Evolutionary conservation across 768 basidiomycete species (phyloP), one percentile per base, ranked within the genome.

Genomic region (Amanita pseudoporphyria): DNA sequence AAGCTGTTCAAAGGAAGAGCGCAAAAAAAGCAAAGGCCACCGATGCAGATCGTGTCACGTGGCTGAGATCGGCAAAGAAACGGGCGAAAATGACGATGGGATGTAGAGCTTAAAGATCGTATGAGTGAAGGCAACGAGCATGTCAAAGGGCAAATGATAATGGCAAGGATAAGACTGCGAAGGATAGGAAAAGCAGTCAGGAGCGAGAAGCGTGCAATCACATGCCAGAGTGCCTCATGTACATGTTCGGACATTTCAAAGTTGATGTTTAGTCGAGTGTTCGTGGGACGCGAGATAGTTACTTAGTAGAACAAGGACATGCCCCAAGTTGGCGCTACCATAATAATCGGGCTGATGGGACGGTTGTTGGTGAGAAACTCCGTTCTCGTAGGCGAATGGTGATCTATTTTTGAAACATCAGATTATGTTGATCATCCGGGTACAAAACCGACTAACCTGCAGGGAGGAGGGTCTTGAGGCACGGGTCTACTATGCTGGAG

Each of bases 11-110:
- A 93, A 93, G 64, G 86, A 89, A 18, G 88, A 86, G 54, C 78
- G 95, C 52, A n/a, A 96, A 94, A 70, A 71, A 77, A 37, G 78
- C 71, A 53, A 99, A 99, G 66, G 74, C 82, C 2, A 60, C 74
- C 18, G 84, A 98, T 63, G 73, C 81, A 1, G 89, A 88, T 52
- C 82, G 95, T 22, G 71, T 91, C 36, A 86, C 84, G 36, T 71
- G 95, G n/a, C n/a, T n/a, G 42, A 73, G 95, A 51, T 61, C 93
- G 64, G 91, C 88, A 36, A 96, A 97, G 79, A 96, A 96, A 68
- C 86, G 85, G 65, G 76, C 81, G 31, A 72, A 83, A 55, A 74
- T 72, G 56, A 62, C 71, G 33, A 71, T 86, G 61, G 63, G 53
- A n/a, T n/a, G n/a, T n/a, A n/a, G n/a, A n/a, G n/a, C n/a, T n/a